Base-by-base conservation (phyloP, 2,329 filamentous ascomycete species). In the Colletotrichum gigasporum region DNA sequence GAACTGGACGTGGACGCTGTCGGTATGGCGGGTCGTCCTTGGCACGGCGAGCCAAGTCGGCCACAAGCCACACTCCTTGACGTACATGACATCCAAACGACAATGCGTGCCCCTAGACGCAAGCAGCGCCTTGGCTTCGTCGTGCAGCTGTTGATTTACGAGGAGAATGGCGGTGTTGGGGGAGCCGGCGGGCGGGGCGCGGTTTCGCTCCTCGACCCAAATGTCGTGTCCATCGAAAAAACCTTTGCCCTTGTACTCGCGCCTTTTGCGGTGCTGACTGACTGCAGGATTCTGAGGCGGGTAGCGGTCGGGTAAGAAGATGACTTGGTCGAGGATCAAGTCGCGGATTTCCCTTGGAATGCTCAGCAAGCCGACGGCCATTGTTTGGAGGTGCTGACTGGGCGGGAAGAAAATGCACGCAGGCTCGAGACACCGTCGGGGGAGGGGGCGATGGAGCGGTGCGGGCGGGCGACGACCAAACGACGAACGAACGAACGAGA, bases 41-140 rank as follows among this genome's bases (percentile, higher is more conserved):
- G 66, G 66, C 52, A 67, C 60, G 41, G 65, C 62, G 35, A 67
- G 64, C 66, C 66, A 68, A 51, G 66, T 68, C 47, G 66, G 66
- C 66, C 66, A 68, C 30, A 68, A 53, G 60, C 67, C 67, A 60
- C 67, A 68, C 22, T 67, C 65, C 34, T 65, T 67, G 52, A 68
- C 67, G 45, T 65, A 67, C 67, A 68, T 68, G 24, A 68, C 53
- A 41, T 68, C 67, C 41, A 68, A 57, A 20, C 62, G 65, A 18
- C 42, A 65, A 50, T 64, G 64, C 11, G 51, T 59, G 12, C 55
- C 52, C 24, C 48, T 56, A 18, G 62, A 48, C 22, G 64, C 64
- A 11, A 67, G 48, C 42, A 68, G 42, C 20, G 28, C 54, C 37
- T 51, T 44, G 5, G 65, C 67, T 44, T 68, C 67, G 42, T 55